Conservation (phyloP, 202 grass and related monocot species). For the Cymbopogon flexuosus region DNA sequence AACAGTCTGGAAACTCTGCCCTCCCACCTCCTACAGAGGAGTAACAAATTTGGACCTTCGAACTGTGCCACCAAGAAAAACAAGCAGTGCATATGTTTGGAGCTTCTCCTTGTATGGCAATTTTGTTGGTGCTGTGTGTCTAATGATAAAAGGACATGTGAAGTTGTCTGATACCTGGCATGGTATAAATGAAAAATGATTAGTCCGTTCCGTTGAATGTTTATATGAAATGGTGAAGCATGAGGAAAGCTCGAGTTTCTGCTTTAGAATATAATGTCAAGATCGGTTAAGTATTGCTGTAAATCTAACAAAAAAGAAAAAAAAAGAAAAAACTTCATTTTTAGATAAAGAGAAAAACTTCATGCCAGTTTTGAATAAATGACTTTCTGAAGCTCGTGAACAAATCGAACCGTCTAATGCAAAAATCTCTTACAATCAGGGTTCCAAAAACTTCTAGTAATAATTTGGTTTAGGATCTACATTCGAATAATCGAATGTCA, state of each 20-base stretch:
- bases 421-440: no score
- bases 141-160: background rate
- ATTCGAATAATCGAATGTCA: no score
- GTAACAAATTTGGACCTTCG: background rate
- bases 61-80: background rate
- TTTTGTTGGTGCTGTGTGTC: background rate
- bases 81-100: background rate
- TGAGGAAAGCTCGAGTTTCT: background rate
- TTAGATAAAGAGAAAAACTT: background rate
- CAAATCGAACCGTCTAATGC: background rate
- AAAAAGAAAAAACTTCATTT: no score
- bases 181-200: background rate
- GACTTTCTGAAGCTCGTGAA: background rate
- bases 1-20: conserved; percentile 49
- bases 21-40: conserved; percentile 25
- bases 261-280: background rate
- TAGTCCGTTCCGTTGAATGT: background rate
- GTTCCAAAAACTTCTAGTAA: no score
- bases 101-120: background rate
- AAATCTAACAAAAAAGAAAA: no score
- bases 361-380: background rate
- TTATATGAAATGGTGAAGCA: background rate
- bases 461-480: no score
- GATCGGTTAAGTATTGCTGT: no score
- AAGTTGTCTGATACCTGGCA: background rate